Evolutionary conservation across 2,329 filamentous ascomycete species (phyloP), one percentile per base, ranked within the genome.

Genomic region (Capronia coronata): DNA sequence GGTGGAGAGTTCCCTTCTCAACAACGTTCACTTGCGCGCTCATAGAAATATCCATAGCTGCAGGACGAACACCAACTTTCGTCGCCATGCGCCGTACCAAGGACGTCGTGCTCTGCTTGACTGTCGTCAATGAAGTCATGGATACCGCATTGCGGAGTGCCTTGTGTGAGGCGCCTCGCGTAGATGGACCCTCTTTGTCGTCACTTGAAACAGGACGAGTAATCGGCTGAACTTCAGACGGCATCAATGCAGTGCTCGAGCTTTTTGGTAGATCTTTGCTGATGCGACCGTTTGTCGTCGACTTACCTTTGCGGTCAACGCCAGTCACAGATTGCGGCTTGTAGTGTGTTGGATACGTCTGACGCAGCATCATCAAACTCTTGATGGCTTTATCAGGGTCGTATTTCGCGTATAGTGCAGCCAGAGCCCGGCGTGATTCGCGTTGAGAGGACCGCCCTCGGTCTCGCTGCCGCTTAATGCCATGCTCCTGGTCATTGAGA

Each of bases 281-380:
- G 3, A 1, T 14, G 18, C 21, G 5, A 11, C 25, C 38, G 13
- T 14, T 11, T n/a, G 38, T 23, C 6, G 18, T 9, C 8, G 23
- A 8, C 19, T 41, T 23, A 25, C 19, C 21, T 23, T 23, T 41
- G 6, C 8, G 6, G 19, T n/a, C 21, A 19, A 16, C 4, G 23
- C n/a, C 8, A 16, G 18, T 23, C 38, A 41, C 13, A 9, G 38
- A 6, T 16, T 25, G 5, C 10, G 38, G n/a, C 23, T 42, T 16
- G 18, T 42, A 48, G 21, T 32, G 18, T 13, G 16, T 13, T 4
- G 45, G 45, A 42, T 40, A 35, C 10, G 21, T 42, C 37, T 48
- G 25, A 3, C 38, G 23, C 38, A 48, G 19, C 45, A 48, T 48
- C 27, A 34, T 9, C 45, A 48, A 21, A 16, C 6, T 37, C 14